Percentiles rank a stretch among this genome's conserved stretches.
Evolutionary conservation across 495 filamentous ascomycete species (phyloP).

Genomic region (Ascodesmis nigricans): DNA sequence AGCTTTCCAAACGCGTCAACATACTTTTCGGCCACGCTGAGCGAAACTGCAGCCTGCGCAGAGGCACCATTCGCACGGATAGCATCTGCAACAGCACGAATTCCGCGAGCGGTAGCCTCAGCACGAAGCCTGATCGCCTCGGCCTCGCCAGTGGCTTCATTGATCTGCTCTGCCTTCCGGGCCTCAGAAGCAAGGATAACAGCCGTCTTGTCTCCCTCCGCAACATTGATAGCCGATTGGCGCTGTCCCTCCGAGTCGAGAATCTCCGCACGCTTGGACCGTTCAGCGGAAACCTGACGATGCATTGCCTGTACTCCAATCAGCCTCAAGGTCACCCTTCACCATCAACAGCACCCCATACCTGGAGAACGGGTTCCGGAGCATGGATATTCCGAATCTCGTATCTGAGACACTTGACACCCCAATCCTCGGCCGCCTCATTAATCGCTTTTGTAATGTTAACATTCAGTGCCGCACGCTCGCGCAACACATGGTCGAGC

Average conservation of each 20-base stretch:
- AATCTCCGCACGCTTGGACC: constrained; percentile 91
- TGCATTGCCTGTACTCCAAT: constrained; percentile 61
- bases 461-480: constrained; percentile 80
- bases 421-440: constrained; percentile 90
- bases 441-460: constrained; percentile 98
- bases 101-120: constrained; percentile 64
- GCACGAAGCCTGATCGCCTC: constrained; percentile 78
- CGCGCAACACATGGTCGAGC: constrained; percentile 91
- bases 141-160: constrained; percentile 72
- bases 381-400: constrained; percentile 98
- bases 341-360: not conserved
- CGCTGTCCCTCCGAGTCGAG: constrained; percentile 87
- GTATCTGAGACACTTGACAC: constrained; percentile 84
- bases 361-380: constrained; percentile 56
- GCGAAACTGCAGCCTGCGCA: constrained; percentile 60
- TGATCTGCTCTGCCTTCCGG: constrained; percentile 73
- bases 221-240: constrained; percentile 94
- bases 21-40: constrained; percentile 91
- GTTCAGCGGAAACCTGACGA: constrained; percentile 86
- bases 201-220: constrained; percentile 85
- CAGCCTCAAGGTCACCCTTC: not conserved
- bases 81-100: constrained; percentile 56
- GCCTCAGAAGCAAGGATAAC: constrained; percentile 92
- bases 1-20: constrained; percentile 84
- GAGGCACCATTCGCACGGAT: constrained; percentile 47